Percentiles rank a stretch among this genome's conserved stretches.
These are phyloP conservation scores for Pseudoscleropodium purum DNA, from an alignment of 225 moss, liverwort and hornwort species.

Conservation along the genomic window DNA sequence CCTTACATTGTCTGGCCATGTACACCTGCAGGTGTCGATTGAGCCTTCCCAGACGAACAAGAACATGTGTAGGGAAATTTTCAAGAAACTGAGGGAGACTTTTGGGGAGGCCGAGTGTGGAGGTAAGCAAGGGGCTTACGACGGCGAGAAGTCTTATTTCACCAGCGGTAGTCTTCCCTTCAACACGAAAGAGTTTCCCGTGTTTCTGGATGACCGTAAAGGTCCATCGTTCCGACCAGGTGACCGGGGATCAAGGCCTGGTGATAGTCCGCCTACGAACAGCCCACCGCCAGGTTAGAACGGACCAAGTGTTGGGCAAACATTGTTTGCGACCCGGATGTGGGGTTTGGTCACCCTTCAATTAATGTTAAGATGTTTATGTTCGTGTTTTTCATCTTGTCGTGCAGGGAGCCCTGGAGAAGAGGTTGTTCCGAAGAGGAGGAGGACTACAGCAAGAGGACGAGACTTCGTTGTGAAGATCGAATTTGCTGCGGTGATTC, in stretches of 20 bases:
- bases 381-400: background rate
- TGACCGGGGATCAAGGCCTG: constrained; percentile 15
- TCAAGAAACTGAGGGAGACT: constrained; percentile 66
- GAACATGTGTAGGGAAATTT: constrained; percentile 54
- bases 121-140: constrained; percentile 79
- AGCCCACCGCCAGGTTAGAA: constrained; percentile 25
- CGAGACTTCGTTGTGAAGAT: constrained; percentile 66
- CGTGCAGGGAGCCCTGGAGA: constrained; percentile 27
- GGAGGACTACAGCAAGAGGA: constrained; percentile 32
- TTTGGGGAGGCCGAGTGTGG: constrained; percentile 41
- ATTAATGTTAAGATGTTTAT: background rate
- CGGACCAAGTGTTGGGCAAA: background rate
- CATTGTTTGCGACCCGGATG: background rate
- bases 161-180: constrained; percentile 64
- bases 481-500: constrained; percentile 60
- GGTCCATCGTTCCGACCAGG: constrained; percentile 48
- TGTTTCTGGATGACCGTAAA: constrained; percentile 63
- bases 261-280: constrained; percentile 27
- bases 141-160: constrained; percentile 87
- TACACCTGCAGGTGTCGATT: constrained; percentile 51
- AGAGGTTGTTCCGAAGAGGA: constrained; percentile 31
- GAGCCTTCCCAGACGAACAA: constrained; percentile 58
- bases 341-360: background rate
- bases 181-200: constrained; percentile 48
- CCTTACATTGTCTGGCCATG: background rate